These are phyloP conservation scores for Candida sp. DNA, from an alignment of 1,139 yeast species.

Conservation along the genomic window DNA sequence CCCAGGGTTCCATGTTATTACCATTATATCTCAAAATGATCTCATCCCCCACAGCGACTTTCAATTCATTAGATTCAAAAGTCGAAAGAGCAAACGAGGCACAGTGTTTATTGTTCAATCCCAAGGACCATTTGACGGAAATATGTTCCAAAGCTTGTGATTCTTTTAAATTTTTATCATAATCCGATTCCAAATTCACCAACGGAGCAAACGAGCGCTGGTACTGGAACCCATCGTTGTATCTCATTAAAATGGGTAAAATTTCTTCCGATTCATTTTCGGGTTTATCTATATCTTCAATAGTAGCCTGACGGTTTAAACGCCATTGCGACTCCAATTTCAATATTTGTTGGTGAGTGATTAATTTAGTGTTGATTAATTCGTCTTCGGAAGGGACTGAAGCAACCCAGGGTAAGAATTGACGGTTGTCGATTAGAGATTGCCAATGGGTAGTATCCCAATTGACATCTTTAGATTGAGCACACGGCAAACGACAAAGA, in stretches of 20 bases:
- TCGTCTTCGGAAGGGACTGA: conserved; percentile 65
- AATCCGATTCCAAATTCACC: conserved; percentile 77
- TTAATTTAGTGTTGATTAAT: conserved; percentile 46
- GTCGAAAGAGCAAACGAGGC: conserved; percentile 71
- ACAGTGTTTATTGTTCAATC: conserved; percentile 60
- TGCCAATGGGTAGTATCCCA: conserved; percentile 95
- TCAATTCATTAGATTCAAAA: conserved; percentile 61
- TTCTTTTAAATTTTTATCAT: conserved; percentile 72
- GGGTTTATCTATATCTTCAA: conserved; percentile 49
- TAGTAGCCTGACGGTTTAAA: conserved; percentile 63
- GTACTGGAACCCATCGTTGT: conserved; percentile 81
- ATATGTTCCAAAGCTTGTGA: conserved; percentile 77
- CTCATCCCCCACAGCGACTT: conserved; percentile 87
- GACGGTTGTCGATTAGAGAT: conserved; percentile 76
- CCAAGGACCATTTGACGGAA: conserved; percentile 71
- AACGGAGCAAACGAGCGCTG: conserved; percentile 85
- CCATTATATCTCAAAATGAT: conserved; percentile 63
- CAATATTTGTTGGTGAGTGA: conserved; percentile 64
- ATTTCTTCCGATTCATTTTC: conserved; percentile 46
- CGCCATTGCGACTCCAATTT: conserved; percentile 84
- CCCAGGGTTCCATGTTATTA: conserved; percentile 56
- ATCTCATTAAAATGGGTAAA: conserved; percentile 71
- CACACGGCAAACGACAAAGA: conserved; percentile 87
- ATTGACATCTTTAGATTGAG: conserved; percentile 65
- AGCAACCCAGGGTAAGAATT: conserved; percentile 81